Conservation (phyloP, 139 green algal genomes). For the Pseudopediastrum boryanum region DNA sequence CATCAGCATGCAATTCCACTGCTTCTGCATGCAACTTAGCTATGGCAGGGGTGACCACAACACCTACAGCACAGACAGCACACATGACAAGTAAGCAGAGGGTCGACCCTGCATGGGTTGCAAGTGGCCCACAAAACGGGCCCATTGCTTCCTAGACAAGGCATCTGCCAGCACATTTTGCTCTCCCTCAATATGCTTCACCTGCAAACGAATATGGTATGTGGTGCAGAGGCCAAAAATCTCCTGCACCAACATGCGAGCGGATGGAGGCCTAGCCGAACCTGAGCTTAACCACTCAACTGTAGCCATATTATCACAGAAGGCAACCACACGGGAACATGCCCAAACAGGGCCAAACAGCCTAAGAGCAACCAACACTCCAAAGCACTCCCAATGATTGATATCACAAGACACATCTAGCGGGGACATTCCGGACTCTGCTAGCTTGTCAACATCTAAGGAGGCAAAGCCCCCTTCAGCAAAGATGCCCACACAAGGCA, state of each 20-base stretch:
- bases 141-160: background rate
- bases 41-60: background rate
- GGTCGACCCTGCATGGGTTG: background rate
- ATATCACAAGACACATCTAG: background rate
- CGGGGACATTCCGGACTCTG: background rate
- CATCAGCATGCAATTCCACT: background rate
- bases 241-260: background rate
- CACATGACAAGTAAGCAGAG: conserved; percentile 7
- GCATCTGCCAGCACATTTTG: background rate
- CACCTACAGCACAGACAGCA: background rate
- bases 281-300: background rate
- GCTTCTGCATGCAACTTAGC: background rate
- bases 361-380: background rate
- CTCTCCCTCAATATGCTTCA: background rate
- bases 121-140: background rate
- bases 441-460: background rate
- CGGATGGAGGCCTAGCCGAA: background rate
- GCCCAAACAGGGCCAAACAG: background rate
- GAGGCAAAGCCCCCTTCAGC: background rate
- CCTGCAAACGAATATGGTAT: background rate
- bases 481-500: background rate
- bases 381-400: background rate
- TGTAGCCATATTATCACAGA: background rate
- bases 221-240: background rate
- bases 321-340: background rate